These are phyloP conservation scores for Nissolia schottii DNA, from an alignment of 306 rosid genomes.

Conservation along the genomic window DNA sequence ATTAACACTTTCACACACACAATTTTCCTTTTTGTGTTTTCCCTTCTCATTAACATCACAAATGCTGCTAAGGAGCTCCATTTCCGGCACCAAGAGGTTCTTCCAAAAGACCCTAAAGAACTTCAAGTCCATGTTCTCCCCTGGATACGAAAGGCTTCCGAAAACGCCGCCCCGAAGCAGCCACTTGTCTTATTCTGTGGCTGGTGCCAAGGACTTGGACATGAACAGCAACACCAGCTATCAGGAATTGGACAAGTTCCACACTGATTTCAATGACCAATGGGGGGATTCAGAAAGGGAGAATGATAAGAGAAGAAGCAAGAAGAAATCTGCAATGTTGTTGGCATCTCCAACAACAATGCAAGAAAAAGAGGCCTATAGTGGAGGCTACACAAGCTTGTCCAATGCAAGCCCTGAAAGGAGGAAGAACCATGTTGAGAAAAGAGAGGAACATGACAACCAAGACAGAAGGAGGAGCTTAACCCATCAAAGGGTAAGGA, in stretches of 20 bases:
- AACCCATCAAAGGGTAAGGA: conserved; percentile 19
- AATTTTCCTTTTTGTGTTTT: not conserved
- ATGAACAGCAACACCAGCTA: conserved; percentile 23
- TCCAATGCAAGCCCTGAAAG: conserved; percentile 26
- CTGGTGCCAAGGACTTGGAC: conserved; percentile 3
- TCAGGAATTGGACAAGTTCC: conserved; percentile 42
- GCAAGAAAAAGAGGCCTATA: conserved; percentile 32
- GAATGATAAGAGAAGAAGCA: conserved; percentile 21
- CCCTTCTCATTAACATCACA: conserved; percentile 13
- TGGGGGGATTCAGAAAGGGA: conserved; percentile 46
- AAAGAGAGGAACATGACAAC: conserved; percentile 16
- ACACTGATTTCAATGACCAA: conserved; percentile 35
- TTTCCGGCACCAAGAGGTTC: conserved; percentile 74
- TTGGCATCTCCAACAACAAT: conserved; percentile 19
- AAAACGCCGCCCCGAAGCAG: conserved; percentile 45
- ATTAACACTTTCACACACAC: conserved; percentile 13
- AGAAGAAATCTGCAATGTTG: conserved; percentile 20
- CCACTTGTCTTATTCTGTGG: conserved; percentile 27
- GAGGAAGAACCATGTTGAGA: conserved; percentile 22
- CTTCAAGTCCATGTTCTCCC: conserved; percentile 67
- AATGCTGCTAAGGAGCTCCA: conserved; percentile 68
- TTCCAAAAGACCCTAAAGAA: conserved; percentile 59
- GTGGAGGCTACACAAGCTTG: conserved; percentile 19
- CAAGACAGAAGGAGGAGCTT: conserved; percentile 13
- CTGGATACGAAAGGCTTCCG: conserved; percentile 61